Evolutionary conservation across 495 filamentous ascomycete species (phyloP).

Genomic region (Hyphodiscus hymeniophilus): DNA sequence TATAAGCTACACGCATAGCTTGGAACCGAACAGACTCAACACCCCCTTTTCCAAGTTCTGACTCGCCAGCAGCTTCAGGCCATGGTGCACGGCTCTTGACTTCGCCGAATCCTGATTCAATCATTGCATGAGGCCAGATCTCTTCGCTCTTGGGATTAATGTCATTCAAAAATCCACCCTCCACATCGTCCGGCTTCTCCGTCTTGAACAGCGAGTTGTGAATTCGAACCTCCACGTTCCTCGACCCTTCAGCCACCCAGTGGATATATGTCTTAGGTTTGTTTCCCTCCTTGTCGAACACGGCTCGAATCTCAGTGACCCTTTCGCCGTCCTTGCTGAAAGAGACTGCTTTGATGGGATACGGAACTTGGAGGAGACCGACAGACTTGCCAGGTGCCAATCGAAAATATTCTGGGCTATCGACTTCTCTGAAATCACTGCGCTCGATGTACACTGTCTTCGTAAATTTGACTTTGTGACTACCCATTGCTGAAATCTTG

Average conservation of each 20-base stretch:
- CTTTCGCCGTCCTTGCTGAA: slow-evolving; percentile 70
- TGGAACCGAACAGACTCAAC: slow-evolving; percentile 83
- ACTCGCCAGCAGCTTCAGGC: slow-evolving; percentile 67
- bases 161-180: slow-evolving; percentile 72
- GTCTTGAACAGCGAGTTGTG: slow-evolving; percentile 82
- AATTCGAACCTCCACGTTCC: slow-evolving; percentile 69
- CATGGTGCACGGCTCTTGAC: slow-evolving; percentile 67
- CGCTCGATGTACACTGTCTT: slow-evolving; percentile 87
- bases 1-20: slow-evolving; percentile 85
- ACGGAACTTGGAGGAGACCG: slow-evolving; percentile 75
- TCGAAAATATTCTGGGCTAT: slow-evolving; percentile 84
- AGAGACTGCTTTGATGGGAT: slow-evolving; percentile 70
- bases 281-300: slow-evolving; percentile 58
- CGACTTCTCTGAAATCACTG: slow-evolving; percentile 81
- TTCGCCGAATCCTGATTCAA: slow-evolving; percentile 82
- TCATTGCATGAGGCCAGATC: slow-evolving; percentile 65
- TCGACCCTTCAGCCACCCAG: slow-evolving; percentile 67
- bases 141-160: slow-evolving; percentile 81
- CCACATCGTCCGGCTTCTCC: slow-evolving; percentile 63
- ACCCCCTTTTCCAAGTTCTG: slow-evolving; percentile 45
- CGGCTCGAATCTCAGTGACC: slow-evolving; percentile 61
- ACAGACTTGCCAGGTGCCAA: slow-evolving; percentile 86
- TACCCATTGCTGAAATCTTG: slow-evolving; percentile 52
- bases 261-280: slow-evolving; percentile 90
- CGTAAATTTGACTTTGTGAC: slow-evolving; percentile 63